phyloP scores from a whole-genome alignment of 2,329 filamentous ascomycete species.

The Neofusicoccum sp. region DNA sequence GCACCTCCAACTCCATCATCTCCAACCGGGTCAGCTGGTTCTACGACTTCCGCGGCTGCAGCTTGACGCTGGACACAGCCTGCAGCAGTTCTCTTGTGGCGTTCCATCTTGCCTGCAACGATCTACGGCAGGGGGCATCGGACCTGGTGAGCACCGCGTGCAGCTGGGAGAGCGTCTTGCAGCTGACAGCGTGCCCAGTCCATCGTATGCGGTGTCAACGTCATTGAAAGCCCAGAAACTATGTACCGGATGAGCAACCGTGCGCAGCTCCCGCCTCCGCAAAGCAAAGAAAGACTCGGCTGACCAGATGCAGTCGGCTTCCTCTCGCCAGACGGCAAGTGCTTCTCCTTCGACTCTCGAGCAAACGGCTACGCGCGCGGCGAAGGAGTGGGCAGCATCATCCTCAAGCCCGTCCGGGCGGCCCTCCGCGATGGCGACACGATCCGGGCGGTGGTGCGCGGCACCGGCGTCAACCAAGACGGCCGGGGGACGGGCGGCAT shows the following conservation, averaged over 20 bases:
- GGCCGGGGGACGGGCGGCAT: conserved; percentile 50
- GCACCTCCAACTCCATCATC: conserved; percentile 26
- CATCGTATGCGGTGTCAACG: conserved; percentile 27
- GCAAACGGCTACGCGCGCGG: conserved; percentile 57
- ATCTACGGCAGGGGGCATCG: conserved; percentile 23
- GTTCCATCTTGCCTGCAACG: conserved; percentile 31
- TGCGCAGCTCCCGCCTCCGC: no score
- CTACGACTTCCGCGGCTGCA: conserved; percentile 25
- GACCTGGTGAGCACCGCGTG: not conserved
- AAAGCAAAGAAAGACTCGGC: no score
- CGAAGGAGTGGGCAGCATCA: conserved; percentile 54
- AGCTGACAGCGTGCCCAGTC: conserved; percentile 22
- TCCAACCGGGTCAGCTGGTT: conserved; percentile 22
- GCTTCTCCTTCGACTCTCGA: conserved; percentile 36
- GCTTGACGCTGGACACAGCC: conserved; percentile 38
- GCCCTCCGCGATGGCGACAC: conserved; percentile 53
- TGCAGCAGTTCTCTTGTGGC: conserved; percentile 34
- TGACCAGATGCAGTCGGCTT: conserved; percentile 17
- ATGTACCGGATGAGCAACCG: not conserved
- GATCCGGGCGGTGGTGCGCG: conserved; percentile 45
- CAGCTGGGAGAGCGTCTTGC: not conserved
- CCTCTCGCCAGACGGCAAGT: conserved; percentile 34
- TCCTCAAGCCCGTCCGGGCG: conserved; percentile 54
- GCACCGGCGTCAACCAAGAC: conserved; percentile 42
- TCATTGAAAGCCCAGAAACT: conserved; percentile 32